phyloP scores from a whole-genome alignment of 176 grass and related monocot species.

The maize (Zea mays) region DNA sequence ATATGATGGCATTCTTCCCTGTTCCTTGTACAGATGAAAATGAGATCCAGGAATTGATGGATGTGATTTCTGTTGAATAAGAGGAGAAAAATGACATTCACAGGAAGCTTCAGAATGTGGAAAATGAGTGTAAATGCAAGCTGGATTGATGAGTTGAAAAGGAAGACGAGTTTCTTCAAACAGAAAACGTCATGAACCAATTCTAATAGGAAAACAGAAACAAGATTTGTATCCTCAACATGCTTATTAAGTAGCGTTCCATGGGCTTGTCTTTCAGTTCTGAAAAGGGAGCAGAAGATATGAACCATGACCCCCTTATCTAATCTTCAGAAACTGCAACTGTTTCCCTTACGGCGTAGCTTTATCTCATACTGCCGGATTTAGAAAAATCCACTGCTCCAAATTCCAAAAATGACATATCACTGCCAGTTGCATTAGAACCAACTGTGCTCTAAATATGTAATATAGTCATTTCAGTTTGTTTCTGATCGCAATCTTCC shows the following conservation, averaged over 20 bases:
- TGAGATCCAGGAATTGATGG: conserved; percentile 68
- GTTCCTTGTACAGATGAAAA: conserved; percentile 56
- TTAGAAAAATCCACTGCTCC: too few relatives aligned
- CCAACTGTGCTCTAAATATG: too few relatives aligned
- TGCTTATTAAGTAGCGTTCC: neutral
- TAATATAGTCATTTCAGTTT: too few relatives aligned
- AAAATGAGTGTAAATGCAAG: conserved; percentile 66
- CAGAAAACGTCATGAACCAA: neutral
- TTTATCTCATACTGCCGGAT: too few relatives aligned
- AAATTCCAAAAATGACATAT: too few relatives aligned
- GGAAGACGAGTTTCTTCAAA: neutral
- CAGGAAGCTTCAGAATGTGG: conserved; percentile 66
- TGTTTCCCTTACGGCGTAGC: too few relatives aligned
- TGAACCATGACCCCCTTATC: neutral
- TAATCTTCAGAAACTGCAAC: neutral
- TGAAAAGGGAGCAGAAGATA: neutral
- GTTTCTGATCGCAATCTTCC: too few relatives aligned
- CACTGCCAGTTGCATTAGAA: too few relatives aligned
- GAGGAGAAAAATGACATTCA: conserved; percentile 72
- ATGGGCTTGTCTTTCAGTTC: neutral
- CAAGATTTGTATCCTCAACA: neutral
- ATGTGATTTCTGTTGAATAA: conserved; percentile 70
- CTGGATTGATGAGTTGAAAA: neutral
- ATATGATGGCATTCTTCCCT: neutral
- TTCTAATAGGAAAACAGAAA: neutral